Base-by-base conservation (phyloP, 2,329 filamentous ascomycete genomes). In the Ophiosphaerella korrae region DNA sequence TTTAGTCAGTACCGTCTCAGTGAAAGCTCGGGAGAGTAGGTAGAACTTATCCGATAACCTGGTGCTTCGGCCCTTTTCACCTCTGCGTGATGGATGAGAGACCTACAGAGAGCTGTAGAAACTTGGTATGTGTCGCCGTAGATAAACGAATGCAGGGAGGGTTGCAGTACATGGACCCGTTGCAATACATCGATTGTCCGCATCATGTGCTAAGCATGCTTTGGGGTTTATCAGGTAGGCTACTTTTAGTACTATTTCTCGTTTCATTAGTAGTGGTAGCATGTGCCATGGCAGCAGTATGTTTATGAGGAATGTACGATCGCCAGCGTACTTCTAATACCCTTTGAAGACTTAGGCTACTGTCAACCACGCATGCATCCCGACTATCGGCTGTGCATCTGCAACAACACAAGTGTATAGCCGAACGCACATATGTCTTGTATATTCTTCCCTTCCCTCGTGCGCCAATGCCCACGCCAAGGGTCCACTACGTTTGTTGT, bases 121-220 rank as follows among this genome's bases (percentile, higher is more conserved):
- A 23, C 23, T 11, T 42, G 40, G 29, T 34, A 14, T 31, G 38
- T 21, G 31, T 18, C 34, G 40, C 29, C 11, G 35, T 37, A 18
- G 34, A 26, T 16, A 24, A 24, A 23, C 31, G n/a, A 21, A 51
- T 40, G 52, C 48, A 50, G 14, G 16, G 42, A 52, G 34, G 39
- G 52, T 54, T 56, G 48, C 52, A 56, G 49, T 52, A 52, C 52
- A 55, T 51, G 16, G 31, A 36, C 37, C 8, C 3, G 18, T 12
- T 37, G 23, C 16, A 31, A 8, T n/a, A 37, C 33, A 16, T 13
- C 29, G 26, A 11, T 29, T 29, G 11, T 29, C 26, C 3, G 26
- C 26, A 11, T 8, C 11, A 9, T 29, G 11, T 29, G 26, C 26
- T 29, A 29, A 7, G 11, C 11, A 21, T 9, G 37, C 37, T 39